Conservation (phyloP, 768 basidiomycete species). For the Rhizopogon vesiculosus region DNA sequence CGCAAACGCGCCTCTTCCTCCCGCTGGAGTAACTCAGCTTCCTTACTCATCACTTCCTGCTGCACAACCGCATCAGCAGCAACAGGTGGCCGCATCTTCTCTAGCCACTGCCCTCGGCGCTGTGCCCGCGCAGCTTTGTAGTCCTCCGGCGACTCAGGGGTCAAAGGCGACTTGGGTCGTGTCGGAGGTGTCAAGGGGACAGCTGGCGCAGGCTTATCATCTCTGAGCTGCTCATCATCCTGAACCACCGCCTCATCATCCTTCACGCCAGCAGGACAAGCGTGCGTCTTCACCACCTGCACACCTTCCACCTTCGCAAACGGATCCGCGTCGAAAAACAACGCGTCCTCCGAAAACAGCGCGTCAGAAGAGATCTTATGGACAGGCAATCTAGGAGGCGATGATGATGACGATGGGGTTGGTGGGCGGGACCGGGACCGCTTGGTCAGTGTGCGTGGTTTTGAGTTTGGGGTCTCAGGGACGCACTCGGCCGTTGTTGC, state of each 20-base stretch:
- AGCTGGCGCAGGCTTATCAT: too few species aligned
- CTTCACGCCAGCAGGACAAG: conserved; percentile 2
- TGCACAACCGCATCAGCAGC: conserved; percentile 28
- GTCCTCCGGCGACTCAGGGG: conserved; percentile 29
- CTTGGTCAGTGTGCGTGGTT: conserved; percentile 25
- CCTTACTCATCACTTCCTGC: conserved; percentile 13
- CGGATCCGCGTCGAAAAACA: conserved; percentile 31
- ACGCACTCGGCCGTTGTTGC: not conserved
- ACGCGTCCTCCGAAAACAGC: conserved; percentile 11
- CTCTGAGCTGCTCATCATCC: too few species aligned
- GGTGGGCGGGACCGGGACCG: conserved; percentile 11
- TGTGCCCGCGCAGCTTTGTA: conserved; percentile 37
- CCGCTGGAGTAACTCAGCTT: conserved; percentile 17
- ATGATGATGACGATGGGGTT: conserved; percentile 23
- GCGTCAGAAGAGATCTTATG: conserved; percentile 6
- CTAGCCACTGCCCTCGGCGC: conserved; percentile 35
- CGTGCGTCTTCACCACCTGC: conserved; percentile 32
- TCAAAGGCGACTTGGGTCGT: conserved; percentile 6
- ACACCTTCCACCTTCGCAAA: conserved; percentile 56
- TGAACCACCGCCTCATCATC: not conserved
- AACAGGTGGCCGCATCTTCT: conserved; percentile 32
- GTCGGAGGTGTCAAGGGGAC: not conserved
- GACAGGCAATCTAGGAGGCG: not conserved
- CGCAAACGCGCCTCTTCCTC: not conserved
- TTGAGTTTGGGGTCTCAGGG: not conserved